Evolutionary conservation across 345 rosid species (phyloP).

Genomic region (Cardamine occulta): DNA sequence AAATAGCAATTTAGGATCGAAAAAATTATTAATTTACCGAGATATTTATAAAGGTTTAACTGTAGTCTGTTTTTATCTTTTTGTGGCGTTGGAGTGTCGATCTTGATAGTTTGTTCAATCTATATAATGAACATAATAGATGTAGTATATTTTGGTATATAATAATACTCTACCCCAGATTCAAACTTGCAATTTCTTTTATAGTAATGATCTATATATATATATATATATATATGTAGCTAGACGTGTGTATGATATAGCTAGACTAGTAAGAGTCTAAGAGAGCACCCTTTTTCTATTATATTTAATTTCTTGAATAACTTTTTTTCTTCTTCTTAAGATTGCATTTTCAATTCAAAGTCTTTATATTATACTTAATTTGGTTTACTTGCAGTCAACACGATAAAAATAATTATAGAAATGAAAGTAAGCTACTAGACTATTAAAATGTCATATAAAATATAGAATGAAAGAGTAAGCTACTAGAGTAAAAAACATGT

Average conservation of each 20-base stretch:
- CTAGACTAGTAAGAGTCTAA: background rate
- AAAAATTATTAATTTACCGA: too few relatives aligned
- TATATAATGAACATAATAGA: background rate
- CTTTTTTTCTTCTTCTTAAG: background rate
- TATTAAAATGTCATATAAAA: background rate
- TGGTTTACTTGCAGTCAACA: conserved; percentile 4
- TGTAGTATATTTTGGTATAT: background rate
- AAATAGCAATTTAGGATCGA: too few relatives aligned
- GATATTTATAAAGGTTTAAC: too few relatives aligned
- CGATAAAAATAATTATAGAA: background rate
- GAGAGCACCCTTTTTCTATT: background rate
- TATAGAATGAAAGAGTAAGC: background rate
- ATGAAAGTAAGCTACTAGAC: background rate
- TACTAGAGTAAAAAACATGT: background rate
- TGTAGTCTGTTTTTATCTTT: background rate
- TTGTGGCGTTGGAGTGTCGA: background rate
- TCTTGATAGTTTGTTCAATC: background rate
- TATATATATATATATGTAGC: too few relatives aligned
- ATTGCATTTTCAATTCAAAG: conserved; percentile 6
- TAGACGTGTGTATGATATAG: too few relatives aligned
- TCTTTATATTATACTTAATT: background rate
- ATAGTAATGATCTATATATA: background rate
- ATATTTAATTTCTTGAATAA: background rate
- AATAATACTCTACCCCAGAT: background rate
- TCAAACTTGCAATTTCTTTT: background rate